Evolutionary conservation across 768 basidiomycete genomes (phyloP), one percentile per base, ranked within the genome.

Genomic region (Xerocomus potaroensis): DNA sequence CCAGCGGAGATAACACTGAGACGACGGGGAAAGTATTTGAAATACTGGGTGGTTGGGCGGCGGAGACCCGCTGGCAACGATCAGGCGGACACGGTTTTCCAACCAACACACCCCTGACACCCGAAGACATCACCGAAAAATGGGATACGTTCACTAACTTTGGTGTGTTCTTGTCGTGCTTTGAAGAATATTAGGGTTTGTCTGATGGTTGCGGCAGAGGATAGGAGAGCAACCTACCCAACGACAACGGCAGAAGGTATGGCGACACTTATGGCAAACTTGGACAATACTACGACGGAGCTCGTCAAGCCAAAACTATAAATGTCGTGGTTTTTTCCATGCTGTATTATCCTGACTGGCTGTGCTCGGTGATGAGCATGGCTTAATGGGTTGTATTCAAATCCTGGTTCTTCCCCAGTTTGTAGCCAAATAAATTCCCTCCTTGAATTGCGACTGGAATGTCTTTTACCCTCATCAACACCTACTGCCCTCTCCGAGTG

Each of bases 61-160:
- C 90, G 1, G 82, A 93, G 65, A 84, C 88, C 26, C 77, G 95
- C 47, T 99, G 95, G 94, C 88, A 97, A 65, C 81, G 91, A 12
- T 74, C 91, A 8, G 87, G 84, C 2, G 96, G 94, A 9, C 71
- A 84, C 59, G 85, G 87, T 7, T 97, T 98, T 81, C 86, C 92
- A 5, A 77, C 84, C 29, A 84, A 84, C 62, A 76, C 75, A 48
- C 73, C 76, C 3, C 76, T 87, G 51, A 82, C 81, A 8, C 88
- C 92, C 0, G 96, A 98, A 67, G 81, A 84, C 45, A 73, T 97
- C 40, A 61, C 84, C 12, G 65, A 74, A 21, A 86, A 91, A 59
- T 98, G 93, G 94, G 73, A 76, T 36, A 67, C 72, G 41, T 87
- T 97, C 65, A 95, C 89, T 21, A 73, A 80, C 63, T 99, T 97